Conservation (phyloP, 2,329 filamentous ascomycete genomes). For the Trichoderma semiorbis region DNA sequence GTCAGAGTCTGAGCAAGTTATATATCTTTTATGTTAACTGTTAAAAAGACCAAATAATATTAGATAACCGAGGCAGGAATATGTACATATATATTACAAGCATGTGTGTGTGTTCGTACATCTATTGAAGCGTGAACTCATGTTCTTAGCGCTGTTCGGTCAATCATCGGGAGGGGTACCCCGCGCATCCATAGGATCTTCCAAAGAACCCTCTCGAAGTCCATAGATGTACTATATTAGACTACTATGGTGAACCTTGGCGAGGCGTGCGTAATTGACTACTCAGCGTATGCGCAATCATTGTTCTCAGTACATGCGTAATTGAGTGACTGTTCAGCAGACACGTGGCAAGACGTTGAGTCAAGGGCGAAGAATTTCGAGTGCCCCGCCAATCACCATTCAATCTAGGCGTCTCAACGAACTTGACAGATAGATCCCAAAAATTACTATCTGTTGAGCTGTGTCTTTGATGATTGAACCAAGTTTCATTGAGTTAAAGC, state of each 20-base stretch:
- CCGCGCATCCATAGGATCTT: not conserved
- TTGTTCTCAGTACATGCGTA: not conserved
- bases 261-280: not conserved
- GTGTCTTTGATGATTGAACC: rapidly evolving
- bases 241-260: no score
- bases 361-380: not conserved
- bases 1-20: not conserved
- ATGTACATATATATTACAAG: not conserved
- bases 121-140: not conserved
- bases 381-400: not conserved
- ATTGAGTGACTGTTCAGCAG: not conserved
- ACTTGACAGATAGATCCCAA: not conserved
- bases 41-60: not conserved
- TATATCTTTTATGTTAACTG: not conserved
- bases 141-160: not conserved
- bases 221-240: not conserved
- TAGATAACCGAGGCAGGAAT: not conserved
- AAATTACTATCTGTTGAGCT: not conserved
- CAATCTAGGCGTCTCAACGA: not conserved
- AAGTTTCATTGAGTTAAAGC: not conserved
- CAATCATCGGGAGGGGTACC: not conserved
- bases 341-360: not conserved
- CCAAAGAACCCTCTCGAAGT: not conserved
- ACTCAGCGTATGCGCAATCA: not conserved
- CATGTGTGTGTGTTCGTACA: not conserved